phyloP scores from a whole-genome alignment of 2,329 filamentous ascomycete genomes.

The Ciborinia camelliae region DNA sequence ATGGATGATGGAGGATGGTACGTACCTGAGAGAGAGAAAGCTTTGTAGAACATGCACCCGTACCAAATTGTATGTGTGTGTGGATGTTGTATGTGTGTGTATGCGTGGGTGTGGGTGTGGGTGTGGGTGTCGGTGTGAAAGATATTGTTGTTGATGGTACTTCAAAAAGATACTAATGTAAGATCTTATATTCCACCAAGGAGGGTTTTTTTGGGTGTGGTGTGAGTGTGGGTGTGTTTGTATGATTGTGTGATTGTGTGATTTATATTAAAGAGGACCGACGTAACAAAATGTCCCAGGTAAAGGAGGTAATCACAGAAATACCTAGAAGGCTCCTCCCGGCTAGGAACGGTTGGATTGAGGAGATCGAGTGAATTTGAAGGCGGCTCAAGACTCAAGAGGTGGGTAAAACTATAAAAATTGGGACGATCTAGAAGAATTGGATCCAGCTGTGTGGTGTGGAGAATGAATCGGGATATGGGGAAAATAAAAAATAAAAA shows the following conservation, averaged over 20 bases:
- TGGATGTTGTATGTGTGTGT: too few species aligned
- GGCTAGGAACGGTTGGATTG: constrained; percentile 13
- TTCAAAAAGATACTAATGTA: neutral
- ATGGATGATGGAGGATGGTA: too few species aligned
- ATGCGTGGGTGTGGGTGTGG: too few species aligned
- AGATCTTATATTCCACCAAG: neutral
- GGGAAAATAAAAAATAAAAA: neutral
- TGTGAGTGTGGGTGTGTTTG: too few species aligned
- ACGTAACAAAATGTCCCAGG: neutral
- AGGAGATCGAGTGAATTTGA: neutral
- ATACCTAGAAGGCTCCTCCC: too few species aligned
- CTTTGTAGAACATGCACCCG: neutral
- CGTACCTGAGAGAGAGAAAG: too few species aligned
- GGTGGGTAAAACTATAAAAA: neutral
- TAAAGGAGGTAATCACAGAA: too few species aligned
- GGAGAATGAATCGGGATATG: neutral
- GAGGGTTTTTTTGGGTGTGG: neutral
- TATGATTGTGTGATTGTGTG: neutral
- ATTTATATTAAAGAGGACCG: neutral
- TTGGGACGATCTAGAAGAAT: constrained; percentile 2
- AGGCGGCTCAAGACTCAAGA: constrained; percentile 13
- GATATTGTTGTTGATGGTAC: neutral
- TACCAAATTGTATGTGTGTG: neutral
- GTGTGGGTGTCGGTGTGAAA: too few species aligned
- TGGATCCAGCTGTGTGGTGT: too few species aligned